Evolutionary conservation across 1,284 basidiomycete species (phyloP).

Genomic region (Pyrrhoderma noxium): DNA sequence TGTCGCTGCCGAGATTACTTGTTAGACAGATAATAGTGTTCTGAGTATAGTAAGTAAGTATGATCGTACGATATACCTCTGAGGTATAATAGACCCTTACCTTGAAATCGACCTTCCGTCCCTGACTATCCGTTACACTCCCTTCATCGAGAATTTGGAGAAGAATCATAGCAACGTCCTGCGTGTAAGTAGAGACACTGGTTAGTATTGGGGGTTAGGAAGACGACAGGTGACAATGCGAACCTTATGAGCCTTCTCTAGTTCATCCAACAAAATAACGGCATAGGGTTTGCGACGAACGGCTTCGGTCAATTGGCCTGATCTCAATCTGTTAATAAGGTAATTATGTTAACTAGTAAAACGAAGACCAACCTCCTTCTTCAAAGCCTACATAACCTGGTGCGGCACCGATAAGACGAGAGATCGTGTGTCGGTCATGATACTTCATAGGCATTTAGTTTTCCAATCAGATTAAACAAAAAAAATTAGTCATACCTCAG

Average conservation of each 20-base stretch:
- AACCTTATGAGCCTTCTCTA: slow-evolving; percentile 87
- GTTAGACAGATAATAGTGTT: slow-evolving; percentile 78
- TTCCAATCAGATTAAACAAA: not conserved
- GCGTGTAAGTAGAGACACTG: slow-evolving; percentile 6
- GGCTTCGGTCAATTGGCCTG: slow-evolving; percentile 80
- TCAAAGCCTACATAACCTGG: slow-evolving; percentile 94
- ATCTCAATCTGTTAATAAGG: not conserved
- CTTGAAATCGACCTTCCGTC: slow-evolving; percentile 74
- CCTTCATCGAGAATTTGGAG: slow-evolving; percentile 93
- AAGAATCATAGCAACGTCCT: slow-evolving; percentile 86
- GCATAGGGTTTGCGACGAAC: slow-evolving; percentile 80
- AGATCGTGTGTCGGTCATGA: slow-evolving; percentile 86
- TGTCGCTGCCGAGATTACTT: slow-evolving; percentile 57
- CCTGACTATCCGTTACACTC: slow-evolving; percentile 78
- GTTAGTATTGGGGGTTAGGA: not conserved
- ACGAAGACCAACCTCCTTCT: slow-evolving; percentile 55
- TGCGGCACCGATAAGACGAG: slow-evolving; percentile 83
- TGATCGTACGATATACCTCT: not conserved
- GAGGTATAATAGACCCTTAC: slow-evolving; percentile 29
- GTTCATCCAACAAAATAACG: slow-evolving; percentile 77
- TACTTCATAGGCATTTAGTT: slow-evolving; percentile 38
- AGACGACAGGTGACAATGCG: slow-evolving; percentile 5
- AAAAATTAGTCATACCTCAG: slow-evolving; percentile 39
- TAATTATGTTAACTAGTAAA: not conserved
- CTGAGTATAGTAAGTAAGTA: slow-evolving; percentile 28